These are phyloP conservation scores for Calocera cornea DNA, from an alignment of 768 basidiomycete species.

Conservation along the genomic window DNA sequence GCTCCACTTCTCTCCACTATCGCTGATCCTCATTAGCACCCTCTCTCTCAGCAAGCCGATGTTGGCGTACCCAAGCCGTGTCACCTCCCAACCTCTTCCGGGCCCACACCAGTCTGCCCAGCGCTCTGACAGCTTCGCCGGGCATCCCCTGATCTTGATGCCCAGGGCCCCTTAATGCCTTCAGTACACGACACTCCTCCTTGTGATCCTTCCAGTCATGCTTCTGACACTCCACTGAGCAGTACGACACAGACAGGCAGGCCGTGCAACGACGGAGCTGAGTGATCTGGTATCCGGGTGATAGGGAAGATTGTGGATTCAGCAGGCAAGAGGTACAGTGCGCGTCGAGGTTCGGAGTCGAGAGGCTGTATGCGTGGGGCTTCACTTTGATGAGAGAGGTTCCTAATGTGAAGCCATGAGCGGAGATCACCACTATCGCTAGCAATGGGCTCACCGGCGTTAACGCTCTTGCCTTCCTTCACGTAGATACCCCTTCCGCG, in stretches of 20 bases:
- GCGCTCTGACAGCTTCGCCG: conserved; percentile 62
- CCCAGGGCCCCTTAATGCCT: conserved; percentile 23
- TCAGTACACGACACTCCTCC: conserved; percentile 60
- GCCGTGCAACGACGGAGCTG: conserved; percentile 56
- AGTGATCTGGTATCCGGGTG: conserved; percentile 20
- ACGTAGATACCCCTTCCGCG: conserved; percentile 9
- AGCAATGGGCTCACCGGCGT: conserved; percentile 5
- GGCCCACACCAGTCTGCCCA: conserved; percentile 62
- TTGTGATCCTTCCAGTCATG: conserved; percentile 65
- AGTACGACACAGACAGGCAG: conserved; percentile 64
- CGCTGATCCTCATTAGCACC: not conserved
- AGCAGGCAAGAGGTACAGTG: conserved; percentile 56
- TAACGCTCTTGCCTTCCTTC: not conserved
- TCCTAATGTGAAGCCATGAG: conserved; percentile 31
- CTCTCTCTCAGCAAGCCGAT: not conserved
- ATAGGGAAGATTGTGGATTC: conserved; percentile 21
- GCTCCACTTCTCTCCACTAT: conserved; percentile 47
- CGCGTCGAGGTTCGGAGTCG: conserved; percentile 42
- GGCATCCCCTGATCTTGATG: conserved; percentile 36
- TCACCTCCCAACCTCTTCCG: conserved; percentile 40
- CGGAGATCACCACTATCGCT: not conserved
- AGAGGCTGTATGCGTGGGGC: conserved; percentile 53
- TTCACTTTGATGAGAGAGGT: conserved; percentile 40
- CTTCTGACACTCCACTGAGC: conserved; percentile 61
- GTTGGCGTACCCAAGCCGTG: conserved; percentile 42